A percentile compares a stretch with the other conserved stretches of the same genome.
Evolutionary conservation across 2,329 filamentous ascomycete genomes (phyloP).

Genomic region (Pyrenophora seminiperda): DNA sequence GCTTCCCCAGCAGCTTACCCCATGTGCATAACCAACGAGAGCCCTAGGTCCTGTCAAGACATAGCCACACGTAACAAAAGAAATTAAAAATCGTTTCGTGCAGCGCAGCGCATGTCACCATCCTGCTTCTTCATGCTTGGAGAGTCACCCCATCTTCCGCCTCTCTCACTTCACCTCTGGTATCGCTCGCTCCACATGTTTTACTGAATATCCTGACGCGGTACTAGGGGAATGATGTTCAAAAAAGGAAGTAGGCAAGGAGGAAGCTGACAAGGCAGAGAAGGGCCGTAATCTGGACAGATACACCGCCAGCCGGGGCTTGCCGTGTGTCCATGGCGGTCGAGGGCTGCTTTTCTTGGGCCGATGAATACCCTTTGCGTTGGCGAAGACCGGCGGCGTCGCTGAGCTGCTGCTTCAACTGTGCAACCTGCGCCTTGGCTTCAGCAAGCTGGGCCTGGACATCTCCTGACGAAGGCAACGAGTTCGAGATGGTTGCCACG

Average conservation of each 20-base stretch:
- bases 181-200: conserved; percentile 27
- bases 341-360: conserved; percentile 58
- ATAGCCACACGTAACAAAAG: conserved; percentile 31
- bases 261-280: conserved; percentile 90
- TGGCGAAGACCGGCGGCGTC: conserved; percentile 71
- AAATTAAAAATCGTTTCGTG: conserved; percentile 16
- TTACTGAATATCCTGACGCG: conserved; percentile 21
- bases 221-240: conserved; percentile 46
- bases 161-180: conserved; percentile 27
- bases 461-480: conserved; percentile 61
- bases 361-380: conserved; percentile 70
- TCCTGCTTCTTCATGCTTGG: conserved; percentile 10
- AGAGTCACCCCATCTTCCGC: conserved; percentile 27
- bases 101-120: conserved; percentile 6
- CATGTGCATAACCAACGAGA: conserved; percentile 34
- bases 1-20: conserved; percentile 18
- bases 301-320: conserved; percentile 73
- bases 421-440: conserved; percentile 73
- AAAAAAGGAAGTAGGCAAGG: conserved; percentile 96
- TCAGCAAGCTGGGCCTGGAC: conserved; percentile 74
- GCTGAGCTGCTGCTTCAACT: conserved; percentile 64
- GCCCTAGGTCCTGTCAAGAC: conserved; percentile 21
- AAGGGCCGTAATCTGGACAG: conserved; percentile 80
- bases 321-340: conserved; percentile 58
- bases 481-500: conserved; percentile 56